Conservation (phyloP, 2,329 filamentous ascomycete species). For the Aspergillus ochraceoroseus region DNA sequence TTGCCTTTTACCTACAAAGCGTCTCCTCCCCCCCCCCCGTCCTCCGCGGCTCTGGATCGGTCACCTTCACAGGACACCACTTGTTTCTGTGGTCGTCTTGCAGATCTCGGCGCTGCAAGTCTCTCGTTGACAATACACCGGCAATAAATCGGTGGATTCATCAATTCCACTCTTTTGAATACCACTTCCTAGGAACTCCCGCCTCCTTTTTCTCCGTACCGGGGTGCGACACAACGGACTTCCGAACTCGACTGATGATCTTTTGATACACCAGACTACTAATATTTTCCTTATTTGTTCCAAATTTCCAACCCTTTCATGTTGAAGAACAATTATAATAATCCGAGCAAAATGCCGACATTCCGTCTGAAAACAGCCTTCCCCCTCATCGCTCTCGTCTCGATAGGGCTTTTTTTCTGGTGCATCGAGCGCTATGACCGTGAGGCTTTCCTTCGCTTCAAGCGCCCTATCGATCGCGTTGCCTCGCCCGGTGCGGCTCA, state of each 20-base stretch:
- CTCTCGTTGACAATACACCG: conserved; percentile 32
- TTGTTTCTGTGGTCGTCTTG: conserved; percentile 27
- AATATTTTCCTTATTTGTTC: conserved; percentile 11
- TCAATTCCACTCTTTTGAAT: conserved; percentile 23
- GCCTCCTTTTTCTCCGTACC: conserved; percentile 10
- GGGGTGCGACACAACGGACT: conserved; percentile 8
- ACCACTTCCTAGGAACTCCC: conserved; percentile 3
- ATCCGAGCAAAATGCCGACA: conserved; percentile 37
- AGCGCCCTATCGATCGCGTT: conserved; percentile 33
- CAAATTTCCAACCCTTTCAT: conserved; percentile 24
- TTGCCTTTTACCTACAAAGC: conserved; percentile 1
- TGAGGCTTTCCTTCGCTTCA: conserved; percentile 36
- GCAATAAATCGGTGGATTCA: conserved; percentile 18
- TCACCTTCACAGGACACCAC: conserved; percentile 10
- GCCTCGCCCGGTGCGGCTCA: conserved; percentile 17
- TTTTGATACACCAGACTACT: conserved; percentile 15
- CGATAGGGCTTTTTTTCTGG: conserved; percentile 41
- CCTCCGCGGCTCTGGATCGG: conserved; percentile 7
- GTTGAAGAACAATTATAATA: conserved; percentile 28
- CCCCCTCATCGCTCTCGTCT: conserved; percentile 37
- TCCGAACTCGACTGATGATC: conserved; percentile 12
- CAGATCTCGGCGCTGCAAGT: conserved; percentile 34
- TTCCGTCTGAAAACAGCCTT: conserved; percentile 40
- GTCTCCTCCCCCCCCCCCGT: no score
- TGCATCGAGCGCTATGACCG: conserved; percentile 39